Percentiles rank a stretch among this genome's conserved stretches.
phyloP scores from a whole-genome alignment of 768 basidiomycete genomes.

The Rhodosporidiobolus sp. region DNA sequence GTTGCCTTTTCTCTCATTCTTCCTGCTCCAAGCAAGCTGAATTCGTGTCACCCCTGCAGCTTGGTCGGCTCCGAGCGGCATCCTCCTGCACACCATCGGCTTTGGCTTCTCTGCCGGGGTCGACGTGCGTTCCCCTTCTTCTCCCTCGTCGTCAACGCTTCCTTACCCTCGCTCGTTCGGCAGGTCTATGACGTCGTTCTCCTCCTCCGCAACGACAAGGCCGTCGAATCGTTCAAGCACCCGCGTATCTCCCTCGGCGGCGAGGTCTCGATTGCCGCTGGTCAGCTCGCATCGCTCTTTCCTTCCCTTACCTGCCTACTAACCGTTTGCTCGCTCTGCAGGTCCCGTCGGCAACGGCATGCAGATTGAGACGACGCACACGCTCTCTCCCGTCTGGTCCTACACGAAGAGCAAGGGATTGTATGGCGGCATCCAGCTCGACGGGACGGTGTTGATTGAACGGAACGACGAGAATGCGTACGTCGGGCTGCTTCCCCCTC shows the following conservation, averaged over 20 bases:
- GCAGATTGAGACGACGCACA: not conserved
- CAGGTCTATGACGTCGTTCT: constrained; percentile 40
- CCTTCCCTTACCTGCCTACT: not conserved
- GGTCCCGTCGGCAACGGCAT: constrained; percentile 31
- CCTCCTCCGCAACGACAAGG: constrained; percentile 24
- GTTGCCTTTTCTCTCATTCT: not conserved
- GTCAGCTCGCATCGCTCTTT: not conserved
- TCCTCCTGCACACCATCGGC: constrained; percentile 16
- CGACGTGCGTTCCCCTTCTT: constrained; percentile 3
- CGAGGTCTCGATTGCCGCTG: constrained; percentile 13
- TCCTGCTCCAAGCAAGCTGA: not conserved
- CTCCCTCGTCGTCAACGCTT: rapidly evolving
- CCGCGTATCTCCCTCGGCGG: constrained; percentile 4
- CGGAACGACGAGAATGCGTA: constrained; percentile 28
- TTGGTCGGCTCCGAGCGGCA: constrained; percentile 23
- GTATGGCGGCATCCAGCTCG: not conserved
- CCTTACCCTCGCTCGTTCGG: not conserved
- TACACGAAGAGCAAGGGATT: constrained; percentile 7
- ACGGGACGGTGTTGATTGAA: constrained; percentile 26
- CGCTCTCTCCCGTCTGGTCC: not conserved
- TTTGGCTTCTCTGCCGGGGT: constrained; percentile 8
- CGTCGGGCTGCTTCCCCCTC: not conserved
- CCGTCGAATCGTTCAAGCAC: constrained; percentile 23
- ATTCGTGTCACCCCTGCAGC: not conserved
- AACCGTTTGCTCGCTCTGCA: not conserved